Evolutionary conservation across 2,329 filamentous ascomycete species (phyloP).

Genomic region (Rachicladosporium sp.): DNA sequence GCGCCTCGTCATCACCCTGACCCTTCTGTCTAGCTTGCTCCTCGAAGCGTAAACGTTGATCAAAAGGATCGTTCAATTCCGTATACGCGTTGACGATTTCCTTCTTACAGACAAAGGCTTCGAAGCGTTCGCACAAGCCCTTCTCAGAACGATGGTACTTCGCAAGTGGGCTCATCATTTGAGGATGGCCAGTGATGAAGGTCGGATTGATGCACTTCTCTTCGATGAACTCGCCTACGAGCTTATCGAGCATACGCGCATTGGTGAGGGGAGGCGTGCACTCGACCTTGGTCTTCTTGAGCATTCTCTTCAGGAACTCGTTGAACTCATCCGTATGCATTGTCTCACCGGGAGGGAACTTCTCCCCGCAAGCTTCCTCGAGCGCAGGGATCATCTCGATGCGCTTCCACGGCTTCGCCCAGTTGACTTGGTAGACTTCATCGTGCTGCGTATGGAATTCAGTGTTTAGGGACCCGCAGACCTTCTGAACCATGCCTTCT

Average conservation of each 20-base stretch:
- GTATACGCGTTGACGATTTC: constrained; percentile 96
- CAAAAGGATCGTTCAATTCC: constrained; percentile 93
- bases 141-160: constrained; percentile 77
- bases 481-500: constrained; percentile 72
- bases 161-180: constrained; percentile 86
- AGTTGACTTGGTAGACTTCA: constrained; percentile 84
- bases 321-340: constrained; percentile 83
- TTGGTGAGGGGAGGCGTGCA: constrained; percentile 87
- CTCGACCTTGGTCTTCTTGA: constrained; percentile 83
- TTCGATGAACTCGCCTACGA: constrained; percentile 85
- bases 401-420: constrained; percentile 85
- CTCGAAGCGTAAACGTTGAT: constrained; percentile 82
- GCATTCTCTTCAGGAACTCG: constrained; percentile 69
- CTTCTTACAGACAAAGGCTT: constrained; percentile 94
- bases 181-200: constrained; percentile 71
- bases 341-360: constrained; percentile 80
- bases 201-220: constrained; percentile 88
- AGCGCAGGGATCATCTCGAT: constrained; percentile 93
- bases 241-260: constrained; percentile 89
- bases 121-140: constrained; percentile 91
- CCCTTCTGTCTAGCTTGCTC: constrained; percentile 94
- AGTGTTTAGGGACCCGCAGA: constrained; percentile 50
- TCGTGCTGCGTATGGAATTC: constrained; percentile 77
- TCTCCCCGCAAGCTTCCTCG: constrained; percentile 80
- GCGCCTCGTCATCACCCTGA: constrained; percentile 93